Evolutionary conservation across 768 basidiomycete genomes (phyloP).

Genomic region (Mycena kentingensis): DNA sequence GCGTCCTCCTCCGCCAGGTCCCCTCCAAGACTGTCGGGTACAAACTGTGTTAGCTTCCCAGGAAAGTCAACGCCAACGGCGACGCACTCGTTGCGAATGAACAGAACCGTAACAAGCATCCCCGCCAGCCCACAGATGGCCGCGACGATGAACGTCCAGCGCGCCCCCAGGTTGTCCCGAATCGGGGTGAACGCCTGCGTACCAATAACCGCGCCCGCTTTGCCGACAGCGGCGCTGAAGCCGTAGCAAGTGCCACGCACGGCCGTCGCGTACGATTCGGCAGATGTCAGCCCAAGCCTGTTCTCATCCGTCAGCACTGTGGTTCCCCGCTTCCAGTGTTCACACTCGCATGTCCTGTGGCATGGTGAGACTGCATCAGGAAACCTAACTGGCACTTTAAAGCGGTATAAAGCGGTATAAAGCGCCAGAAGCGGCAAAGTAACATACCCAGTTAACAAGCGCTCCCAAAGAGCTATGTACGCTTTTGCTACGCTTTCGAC

Average conservation of each 20-base stretch:
- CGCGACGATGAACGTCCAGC: slow-evolving; percentile 40
- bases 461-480: no score
- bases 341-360: no score
- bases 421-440: no score
- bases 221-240: slow-evolving; percentile 66
- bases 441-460: no score
- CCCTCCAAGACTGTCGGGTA: slow-evolving; percentile 66
- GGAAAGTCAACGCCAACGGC: slow-evolving; percentile 59
- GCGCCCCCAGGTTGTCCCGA: slow-evolving; percentile 65
- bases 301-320: background rate
- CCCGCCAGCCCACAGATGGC: slow-evolving; percentile 69
- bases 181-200: slow-evolving; percentile 74
- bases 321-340: no score
- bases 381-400: no score
- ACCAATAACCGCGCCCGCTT: slow-evolving; percentile 72
- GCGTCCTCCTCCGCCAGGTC: slow-evolving; percentile 69
- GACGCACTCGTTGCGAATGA: slow-evolving; percentile 15
- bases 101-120: slow-evolving; percentile 63
- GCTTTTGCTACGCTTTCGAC: no score
- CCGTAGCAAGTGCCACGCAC: slow-evolving; percentile 67
- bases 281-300: slow-evolving; percentile 16
- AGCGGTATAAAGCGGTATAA: no score
- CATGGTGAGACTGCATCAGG: no score
- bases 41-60: slow-evolving; percentile 64
- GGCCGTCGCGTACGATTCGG: slow-evolving; percentile 17